Evolutionary conservation across 2,329 filamentous ascomycete species (phyloP).

Genomic region (Ophiostoma ulmi): DNA sequence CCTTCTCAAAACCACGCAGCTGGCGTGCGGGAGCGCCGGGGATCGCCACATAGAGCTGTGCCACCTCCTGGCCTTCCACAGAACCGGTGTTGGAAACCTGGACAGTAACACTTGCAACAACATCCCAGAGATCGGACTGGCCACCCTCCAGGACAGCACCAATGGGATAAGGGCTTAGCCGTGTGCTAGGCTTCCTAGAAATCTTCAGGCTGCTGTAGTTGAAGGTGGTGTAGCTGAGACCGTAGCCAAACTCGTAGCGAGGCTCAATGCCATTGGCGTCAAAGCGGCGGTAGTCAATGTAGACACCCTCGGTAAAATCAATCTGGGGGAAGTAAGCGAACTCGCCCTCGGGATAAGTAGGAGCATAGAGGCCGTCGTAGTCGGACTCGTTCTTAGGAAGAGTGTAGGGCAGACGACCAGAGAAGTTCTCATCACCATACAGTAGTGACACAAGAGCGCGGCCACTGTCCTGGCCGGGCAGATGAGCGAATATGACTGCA

Average conservation of each 20-base stretch:
- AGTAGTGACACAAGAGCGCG: constrained; percentile 50
- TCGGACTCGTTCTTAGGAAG: constrained; percentile 52
- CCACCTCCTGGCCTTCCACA: constrained; percentile 41
- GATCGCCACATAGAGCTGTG: constrained; percentile 43
- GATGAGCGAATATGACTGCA: constrained; percentile 56
- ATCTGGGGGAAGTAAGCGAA: constrained; percentile 38
- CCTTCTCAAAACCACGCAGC: constrained; percentile 63
- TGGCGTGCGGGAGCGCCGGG: constrained; percentile 48
- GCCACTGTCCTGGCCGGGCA: constrained; percentile 60
- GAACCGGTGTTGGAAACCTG: constrained; percentile 41
- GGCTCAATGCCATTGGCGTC: constrained; percentile 45
- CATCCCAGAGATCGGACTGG: constrained; percentile 44
- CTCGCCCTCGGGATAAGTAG: constrained; percentile 12
- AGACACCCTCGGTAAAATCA: constrained; percentile 36
- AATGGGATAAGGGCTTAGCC: constrained; percentile 35
- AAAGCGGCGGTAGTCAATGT: constrained; percentile 52
- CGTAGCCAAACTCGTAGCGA: constrained; percentile 52
- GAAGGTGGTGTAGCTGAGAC: constrained; percentile 53
- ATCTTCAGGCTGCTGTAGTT: constrained; percentile 38
- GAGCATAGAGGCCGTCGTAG: constrained; percentile 32
- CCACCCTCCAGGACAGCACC: constrained; percentile 42
- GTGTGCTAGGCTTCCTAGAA: constrained; percentile 25
- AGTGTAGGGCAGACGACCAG: constrained; percentile 57
- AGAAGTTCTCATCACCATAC: constrained; percentile 53
- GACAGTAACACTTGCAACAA: constrained; percentile 38